Percentiles rank a stretch among this genome's conserved stretches.
Conservation (phyloP, 2,329 filamentous ascomycete genomes). For the Gremmenia infestans region DNA sequence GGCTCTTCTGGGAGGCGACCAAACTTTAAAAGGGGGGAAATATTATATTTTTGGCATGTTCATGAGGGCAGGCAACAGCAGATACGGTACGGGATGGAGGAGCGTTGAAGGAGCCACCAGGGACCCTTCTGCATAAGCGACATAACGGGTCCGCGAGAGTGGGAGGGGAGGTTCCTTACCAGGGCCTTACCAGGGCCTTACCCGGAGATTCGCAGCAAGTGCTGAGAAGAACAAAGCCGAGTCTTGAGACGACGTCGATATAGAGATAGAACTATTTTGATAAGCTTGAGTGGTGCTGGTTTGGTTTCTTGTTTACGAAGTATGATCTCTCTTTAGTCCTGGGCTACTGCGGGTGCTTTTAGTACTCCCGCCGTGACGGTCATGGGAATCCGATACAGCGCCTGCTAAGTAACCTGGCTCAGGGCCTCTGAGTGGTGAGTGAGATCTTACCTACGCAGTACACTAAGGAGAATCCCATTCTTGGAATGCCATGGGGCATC, state of each 20-base stretch:
- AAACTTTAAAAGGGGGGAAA: not conserved
- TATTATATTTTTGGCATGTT: not conserved
- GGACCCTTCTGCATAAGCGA: not conserved
- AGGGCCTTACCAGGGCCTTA: too few species aligned
- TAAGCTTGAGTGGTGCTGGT: not conserved
- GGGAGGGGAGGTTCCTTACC: not conserved
- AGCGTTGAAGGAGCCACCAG: not conserved
- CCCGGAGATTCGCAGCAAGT: not conserved
- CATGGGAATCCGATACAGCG: slow-evolving; percentile 9
- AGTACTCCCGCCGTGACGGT: slow-evolving; percentile 22
- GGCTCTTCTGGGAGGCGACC: slow-evolving; percentile 8
- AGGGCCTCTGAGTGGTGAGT: slow-evolving; percentile 7
- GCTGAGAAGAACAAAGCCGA: not conserved
- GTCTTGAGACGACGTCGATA: slow-evolving; percentile 6
- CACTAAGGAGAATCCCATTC: slow-evolving; percentile 12
- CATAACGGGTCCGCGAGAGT: slow-evolving; percentile 1
- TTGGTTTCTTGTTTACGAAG: not conserved
- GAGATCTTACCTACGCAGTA: not conserved
- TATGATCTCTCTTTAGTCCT: slow-evolving; percentile 1
- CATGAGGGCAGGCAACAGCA: slow-evolving; percentile 6
- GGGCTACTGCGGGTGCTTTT: slow-evolving; percentile 13
- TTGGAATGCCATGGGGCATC: slow-evolving; percentile 9
- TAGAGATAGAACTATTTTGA: slow-evolving; percentile 1
- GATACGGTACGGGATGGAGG: slow-evolving; percentile 6
- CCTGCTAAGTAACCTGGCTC: slow-evolving; percentile 2